Conservation (phyloP, 768 basidiomycete genomes). For the Mycena chlorophos region DNA sequence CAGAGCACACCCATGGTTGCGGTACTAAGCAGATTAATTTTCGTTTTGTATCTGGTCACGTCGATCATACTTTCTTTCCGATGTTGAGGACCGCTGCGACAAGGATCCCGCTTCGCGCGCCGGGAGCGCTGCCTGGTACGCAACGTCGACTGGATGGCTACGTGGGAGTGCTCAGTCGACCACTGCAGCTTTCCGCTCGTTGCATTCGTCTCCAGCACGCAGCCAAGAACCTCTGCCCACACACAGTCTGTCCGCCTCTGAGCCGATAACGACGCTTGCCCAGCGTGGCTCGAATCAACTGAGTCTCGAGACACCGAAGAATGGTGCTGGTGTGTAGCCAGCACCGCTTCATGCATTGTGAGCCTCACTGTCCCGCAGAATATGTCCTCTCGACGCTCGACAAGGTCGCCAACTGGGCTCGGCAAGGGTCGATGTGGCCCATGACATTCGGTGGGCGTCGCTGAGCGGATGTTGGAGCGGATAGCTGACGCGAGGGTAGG, state of each 20-base stretch:
- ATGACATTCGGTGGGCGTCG: constrained; percentile 83
- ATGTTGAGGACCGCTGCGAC: constrained; percentile 35
- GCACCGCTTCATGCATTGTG: background rate
- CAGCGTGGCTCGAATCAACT: constrained; percentile 79
- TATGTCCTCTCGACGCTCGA: constrained; percentile 96
- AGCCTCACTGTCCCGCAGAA: constrained; percentile 50
- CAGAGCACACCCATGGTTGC: constrained; percentile 81
- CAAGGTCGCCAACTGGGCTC: constrained; percentile 96
- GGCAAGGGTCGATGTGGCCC: constrained; percentile 99
- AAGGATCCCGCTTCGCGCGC: constrained; percentile 47
- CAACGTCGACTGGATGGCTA: background rate
- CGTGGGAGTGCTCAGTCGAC: background rate
- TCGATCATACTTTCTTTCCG: constrained; percentile 9
- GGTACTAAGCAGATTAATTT: background rate
- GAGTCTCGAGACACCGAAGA: constrained; percentile 84
- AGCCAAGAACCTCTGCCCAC: constrained; percentile 39
- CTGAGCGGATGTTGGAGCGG: background rate
- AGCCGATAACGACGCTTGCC: constrained; percentile 72
- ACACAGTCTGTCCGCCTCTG: constrained; percentile 46
- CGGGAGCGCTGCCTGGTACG: constrained; percentile 34
- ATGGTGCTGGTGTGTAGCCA: constrained; percentile 72
- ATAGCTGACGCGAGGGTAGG: constrained; percentile 43
- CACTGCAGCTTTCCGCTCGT: constrained; percentile 47
- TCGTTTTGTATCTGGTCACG: constrained; percentile 12
- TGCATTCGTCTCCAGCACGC: constrained; percentile 54